Evolutionary conservation across 306 rosid genomes (phyloP), one percentile per base, ranked within the genome.

Genomic region (Leucaena leucocephala): DNA sequence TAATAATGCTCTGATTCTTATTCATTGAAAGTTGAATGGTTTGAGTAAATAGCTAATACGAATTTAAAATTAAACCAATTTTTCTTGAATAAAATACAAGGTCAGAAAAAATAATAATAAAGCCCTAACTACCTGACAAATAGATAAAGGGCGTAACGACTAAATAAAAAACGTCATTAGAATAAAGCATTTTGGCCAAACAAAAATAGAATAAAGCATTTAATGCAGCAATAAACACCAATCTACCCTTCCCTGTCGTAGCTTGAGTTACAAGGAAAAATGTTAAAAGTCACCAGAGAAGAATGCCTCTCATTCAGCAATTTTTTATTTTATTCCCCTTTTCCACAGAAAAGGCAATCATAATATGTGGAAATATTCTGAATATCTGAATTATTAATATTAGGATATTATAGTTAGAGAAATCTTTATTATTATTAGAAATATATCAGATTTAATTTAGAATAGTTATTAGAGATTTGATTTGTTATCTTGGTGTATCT

Each of bases 331-430:
- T 52, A 39, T 35, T 46, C 44, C 33, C 14, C 10, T 38, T 35
- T 35, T 55, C 13, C 50, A 72, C 52, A 72, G 74, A 59, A 68
- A 76, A 58, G 49, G 19, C 10, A 81, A 75, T n/a, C 19, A 45
- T 39, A n/a, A n/a, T n/a, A n/a, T n/a, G n/a, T n/a, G n/a, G n/a
- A n/a, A n/a, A n/a, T n/a, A n/a, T n/a, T n/a, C n/a, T n/a, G n/a
- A n/a, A n/a, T n/a, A n/a, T n/a, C n/a, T n/a, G n/a, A n/a, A n/a
- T n/a, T n/a, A n/a, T n/a, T n/a, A n/a, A n/a, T n/a, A n/a, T n/a
- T n/a, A n/a, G n/a, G n/a, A n/a, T n/a, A n/a, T n/a, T n/a, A n/a
- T n/a, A n/a, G n/a, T n/a, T n/a, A n/a, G n/a, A n/a, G n/a, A n/a
- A n/a, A n/a, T n/a, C n/a, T n/a, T n/a, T n/a, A n/a, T n/a, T n/a